phyloP scores from a whole-genome alignment of 176 grass and related monocot genomes.

The Metroxylon sagu region DNA sequence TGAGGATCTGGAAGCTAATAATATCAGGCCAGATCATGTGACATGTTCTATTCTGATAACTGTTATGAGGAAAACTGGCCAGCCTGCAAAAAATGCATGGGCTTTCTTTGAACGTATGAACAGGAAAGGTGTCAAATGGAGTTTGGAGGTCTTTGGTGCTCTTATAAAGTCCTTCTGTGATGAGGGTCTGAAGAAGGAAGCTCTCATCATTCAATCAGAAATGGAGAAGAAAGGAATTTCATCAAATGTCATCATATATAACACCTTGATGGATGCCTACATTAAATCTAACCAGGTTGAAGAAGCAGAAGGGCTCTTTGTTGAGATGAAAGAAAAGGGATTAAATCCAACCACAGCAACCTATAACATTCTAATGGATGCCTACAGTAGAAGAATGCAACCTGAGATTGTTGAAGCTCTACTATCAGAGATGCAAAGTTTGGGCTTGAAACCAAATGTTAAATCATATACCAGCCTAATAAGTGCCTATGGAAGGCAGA shows the following conservation, averaged over 20 bases:
- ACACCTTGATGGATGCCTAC: slow-evolving; percentile 54
- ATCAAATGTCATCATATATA: slow-evolving; percentile 59
- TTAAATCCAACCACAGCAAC: slow-evolving; percentile 45
- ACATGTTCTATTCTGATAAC: slow-evolving; percentile 72
- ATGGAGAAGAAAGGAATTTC: slow-evolving; percentile 83
- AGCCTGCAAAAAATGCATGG: slow-evolving; percentile 83
- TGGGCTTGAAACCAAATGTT: slow-evolving; percentile 55
- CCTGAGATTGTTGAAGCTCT: slow-evolving; percentile 61
- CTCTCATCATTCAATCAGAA: slow-evolving; percentile 75
- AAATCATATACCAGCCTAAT: slow-evolving; percentile 72
- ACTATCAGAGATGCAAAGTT: slow-evolving; percentile 57
- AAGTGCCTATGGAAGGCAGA: slow-evolving; percentile 66
- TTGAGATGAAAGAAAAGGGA: slow-evolving; percentile 70
- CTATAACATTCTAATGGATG: slow-evolving; percentile 90
- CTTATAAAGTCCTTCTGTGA: slow-evolving; percentile 72
- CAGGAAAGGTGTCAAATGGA: slow-evolving; percentile 79
- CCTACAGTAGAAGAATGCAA: slow-evolving; percentile 84
- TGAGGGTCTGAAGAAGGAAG: slow-evolving; percentile 68
- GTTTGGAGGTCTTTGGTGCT: slow-evolving; percentile 40
- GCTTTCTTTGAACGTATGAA: slow-evolving; percentile 68
- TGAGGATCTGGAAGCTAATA: slow-evolving; percentile 69
- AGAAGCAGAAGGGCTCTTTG: slow-evolving; percentile 75
- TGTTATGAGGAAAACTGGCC: slow-evolving; percentile 45
- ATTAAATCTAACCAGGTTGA: slow-evolving; percentile 61
- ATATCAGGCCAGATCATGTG: slow-evolving; percentile 56